Percentiles rank a stretch among this genome's conserved stretches.
These are phyloP conservation scores for Cutaneotrichosporon sp. DNA, from an alignment of 1,284 basidiomycete species.

Conservation along the genomic window DNA sequence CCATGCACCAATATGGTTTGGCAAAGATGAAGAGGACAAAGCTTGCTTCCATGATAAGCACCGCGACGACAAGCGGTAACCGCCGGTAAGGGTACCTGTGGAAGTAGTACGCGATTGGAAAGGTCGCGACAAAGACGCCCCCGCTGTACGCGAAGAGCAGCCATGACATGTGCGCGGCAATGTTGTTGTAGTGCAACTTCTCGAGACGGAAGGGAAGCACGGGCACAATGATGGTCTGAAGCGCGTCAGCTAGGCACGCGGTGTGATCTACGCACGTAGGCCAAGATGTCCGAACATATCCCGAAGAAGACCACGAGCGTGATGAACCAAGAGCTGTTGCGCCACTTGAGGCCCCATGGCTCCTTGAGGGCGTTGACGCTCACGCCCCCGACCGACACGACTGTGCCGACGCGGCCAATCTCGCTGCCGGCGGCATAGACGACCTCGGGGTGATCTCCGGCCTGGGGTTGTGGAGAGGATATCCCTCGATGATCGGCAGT, in stretches of 20 bases:
- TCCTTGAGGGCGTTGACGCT: neutral
- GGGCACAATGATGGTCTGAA: constrained; percentile 50
- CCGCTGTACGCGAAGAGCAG: constrained; percentile 39
- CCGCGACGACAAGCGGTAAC: constrained; percentile 56
- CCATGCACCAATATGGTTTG: constrained; percentile 64
- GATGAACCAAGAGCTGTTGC: constrained; percentile 34
- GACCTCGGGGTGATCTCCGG: no score
- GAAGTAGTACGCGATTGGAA: constrained; percentile 63
- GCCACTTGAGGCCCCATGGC: constrained; percentile 23
- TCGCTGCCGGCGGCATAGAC: no score
- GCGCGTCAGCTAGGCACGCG: neutral
- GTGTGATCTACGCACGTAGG: constrained; percentile 31
- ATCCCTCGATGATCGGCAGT: no score
- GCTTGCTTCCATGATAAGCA: constrained; percentile 33
- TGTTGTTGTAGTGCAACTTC: constrained; percentile 27
- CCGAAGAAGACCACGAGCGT: constrained; percentile 35
- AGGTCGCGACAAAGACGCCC: constrained; percentile 53
- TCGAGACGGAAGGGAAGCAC: constrained; percentile 61
- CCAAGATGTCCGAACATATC: constrained; percentile 31
- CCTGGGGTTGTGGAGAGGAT: no score
- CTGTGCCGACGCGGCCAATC: no score
- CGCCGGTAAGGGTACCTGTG: constrained; percentile 56
- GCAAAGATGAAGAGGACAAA: constrained; percentile 74
- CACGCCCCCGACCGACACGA: no score
- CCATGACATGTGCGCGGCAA: constrained; percentile 38